Percentiles rank a stretch among this genome's conserved stretches.
Conservation (phyloP, 768 basidiomycete genomes). For the Leccinum uliginosum region DNA sequence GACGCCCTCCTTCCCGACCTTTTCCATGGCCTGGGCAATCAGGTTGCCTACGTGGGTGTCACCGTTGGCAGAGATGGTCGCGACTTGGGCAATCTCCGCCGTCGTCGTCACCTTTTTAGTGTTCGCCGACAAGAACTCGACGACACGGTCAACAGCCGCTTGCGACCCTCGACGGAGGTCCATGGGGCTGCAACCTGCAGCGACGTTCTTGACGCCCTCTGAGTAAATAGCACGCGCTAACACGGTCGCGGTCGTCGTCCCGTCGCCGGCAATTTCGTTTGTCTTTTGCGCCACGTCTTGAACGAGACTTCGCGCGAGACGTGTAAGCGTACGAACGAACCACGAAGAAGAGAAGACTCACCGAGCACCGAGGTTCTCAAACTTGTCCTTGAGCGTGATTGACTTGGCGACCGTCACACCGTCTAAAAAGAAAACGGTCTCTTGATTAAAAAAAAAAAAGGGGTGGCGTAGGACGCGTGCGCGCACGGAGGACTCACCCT, state of each 20-base stretch:
- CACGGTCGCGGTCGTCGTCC: constrained; percentile 96
- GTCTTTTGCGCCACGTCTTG: constrained; percentile 97
- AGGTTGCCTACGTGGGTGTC: constrained; percentile 90
- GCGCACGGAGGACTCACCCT: constrained; percentile 50
- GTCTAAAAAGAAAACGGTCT: constrained; percentile 43
- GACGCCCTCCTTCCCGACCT: constrained; percentile 98
- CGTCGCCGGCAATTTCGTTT: constrained; percentile 96
- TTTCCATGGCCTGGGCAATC: constrained; percentile 99
- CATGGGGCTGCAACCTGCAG: constrained; percentile 99
- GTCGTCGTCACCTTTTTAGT: constrained; percentile 95
- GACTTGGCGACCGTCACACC: constrained; percentile 99
- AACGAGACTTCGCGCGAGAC: constrained; percentile 54
- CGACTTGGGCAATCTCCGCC: constrained; percentile 97
- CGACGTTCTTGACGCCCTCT: constrained; percentile 98
- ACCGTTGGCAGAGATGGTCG: constrained; percentile 84
- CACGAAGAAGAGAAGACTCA: constrained; percentile 35
- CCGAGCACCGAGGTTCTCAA: constrained; percentile 98
- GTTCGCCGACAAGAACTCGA: constrained; percentile 82
- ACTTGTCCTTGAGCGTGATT: constrained; percentile 93
- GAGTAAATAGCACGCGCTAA: constrained; percentile 96
- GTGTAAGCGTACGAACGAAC: constrained; percentile 6
- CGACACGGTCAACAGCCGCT: constrained; percentile 93
- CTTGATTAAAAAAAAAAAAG: constrained; percentile 1
- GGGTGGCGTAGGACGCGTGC: neutral
- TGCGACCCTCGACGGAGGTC: constrained; percentile 98